These are phyloP conservation scores for Coffea humblotiana DNA, from an alignment of 305 asterid species.

Conservation along the genomic window DNA sequence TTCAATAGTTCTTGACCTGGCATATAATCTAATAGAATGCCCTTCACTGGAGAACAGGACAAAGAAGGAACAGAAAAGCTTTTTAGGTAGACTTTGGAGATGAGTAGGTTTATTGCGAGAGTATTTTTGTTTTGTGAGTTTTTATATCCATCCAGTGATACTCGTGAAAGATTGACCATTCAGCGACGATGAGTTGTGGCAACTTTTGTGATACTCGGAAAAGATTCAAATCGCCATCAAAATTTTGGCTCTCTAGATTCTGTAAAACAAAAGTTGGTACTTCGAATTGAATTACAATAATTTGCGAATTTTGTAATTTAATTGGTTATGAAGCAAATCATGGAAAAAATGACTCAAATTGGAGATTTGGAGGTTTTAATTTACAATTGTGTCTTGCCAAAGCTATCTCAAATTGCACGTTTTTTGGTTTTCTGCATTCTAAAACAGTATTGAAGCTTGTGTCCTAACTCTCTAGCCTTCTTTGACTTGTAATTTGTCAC, in stretches of 20 bases:
- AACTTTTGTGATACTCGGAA: background rate
- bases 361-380: background rate
- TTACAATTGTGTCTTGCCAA: background rate
- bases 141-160: background rate
- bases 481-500: background rate
- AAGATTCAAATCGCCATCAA: background rate
- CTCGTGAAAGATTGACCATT: background rate
- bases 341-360: background rate
- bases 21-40: constrained; percentile 68
- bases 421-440: background rate
- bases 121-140: background rate
- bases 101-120: constrained; percentile 26
- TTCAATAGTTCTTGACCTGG: constrained; percentile 84
- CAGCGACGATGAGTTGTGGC: background rate
- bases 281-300: background rate
- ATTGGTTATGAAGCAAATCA: background rate
- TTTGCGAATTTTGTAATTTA: background rate
- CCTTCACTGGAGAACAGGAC: constrained; percentile 78
- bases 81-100: constrained; percentile 85
- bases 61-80: constrained; percentile 88
- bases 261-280: background rate
- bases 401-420: background rate
- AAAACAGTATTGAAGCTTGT: too few species aligned
- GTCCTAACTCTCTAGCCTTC: too few species aligned
- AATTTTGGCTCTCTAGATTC: background rate